A percentile compares a stretch with the other conserved stretches of the same genome.
Evolutionary conservation across 768 basidiomycete species (phyloP).

Genomic region (Trametes sanguinea): DNA sequence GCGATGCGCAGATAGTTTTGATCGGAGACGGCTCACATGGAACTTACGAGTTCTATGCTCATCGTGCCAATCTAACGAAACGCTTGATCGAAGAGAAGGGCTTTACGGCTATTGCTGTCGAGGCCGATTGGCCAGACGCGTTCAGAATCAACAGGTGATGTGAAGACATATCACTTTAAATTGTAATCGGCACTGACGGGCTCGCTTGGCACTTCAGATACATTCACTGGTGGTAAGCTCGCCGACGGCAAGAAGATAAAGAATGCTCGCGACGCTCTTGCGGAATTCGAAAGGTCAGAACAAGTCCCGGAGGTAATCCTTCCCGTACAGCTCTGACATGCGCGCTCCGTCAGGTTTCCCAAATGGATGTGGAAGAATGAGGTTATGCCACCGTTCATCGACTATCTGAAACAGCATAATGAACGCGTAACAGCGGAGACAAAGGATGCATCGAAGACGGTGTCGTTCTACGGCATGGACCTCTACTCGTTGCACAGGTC

Average conservation of each 20-base stretch:
- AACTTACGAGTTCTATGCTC: conserved; percentile 34
- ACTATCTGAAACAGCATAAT: conserved; percentile 28
- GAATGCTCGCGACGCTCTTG: conserved; percentile 19
- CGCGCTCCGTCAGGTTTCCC: conserved; percentile 25
- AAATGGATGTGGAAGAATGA: conserved; percentile 38
- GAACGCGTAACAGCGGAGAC: conserved; percentile 17
- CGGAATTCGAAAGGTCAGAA: conserved; percentile 26
- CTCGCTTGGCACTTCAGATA: conserved; percentile 16
- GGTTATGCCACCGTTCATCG: conserved; percentile 31
- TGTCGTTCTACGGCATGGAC: conserved; percentile 33
- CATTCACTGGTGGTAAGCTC: conserved; percentile 24
- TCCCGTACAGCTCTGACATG: background rate
- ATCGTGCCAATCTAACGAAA: conserved; percentile 34
- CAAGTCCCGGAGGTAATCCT: background rate
- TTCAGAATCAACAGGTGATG: conserved; percentile 31
- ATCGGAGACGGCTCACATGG: conserved; percentile 36
- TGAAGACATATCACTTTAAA: background rate
- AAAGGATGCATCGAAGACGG: conserved; percentile 20
- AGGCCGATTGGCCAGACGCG: conserved; percentile 38
- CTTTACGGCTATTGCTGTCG: conserved; percentile 32
- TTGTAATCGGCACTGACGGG: background rate
- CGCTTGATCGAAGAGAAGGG: conserved; percentile 34
- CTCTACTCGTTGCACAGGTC: conserved; percentile 33
- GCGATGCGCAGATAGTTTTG: conserved; percentile 31
- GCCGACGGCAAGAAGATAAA: conserved; percentile 17